Evolutionary conservation across 2,329 filamentous ascomycete species (phyloP), one percentile per base, ranked within the genome.

Genomic region (Colletotrichum higginsianum): DNA sequence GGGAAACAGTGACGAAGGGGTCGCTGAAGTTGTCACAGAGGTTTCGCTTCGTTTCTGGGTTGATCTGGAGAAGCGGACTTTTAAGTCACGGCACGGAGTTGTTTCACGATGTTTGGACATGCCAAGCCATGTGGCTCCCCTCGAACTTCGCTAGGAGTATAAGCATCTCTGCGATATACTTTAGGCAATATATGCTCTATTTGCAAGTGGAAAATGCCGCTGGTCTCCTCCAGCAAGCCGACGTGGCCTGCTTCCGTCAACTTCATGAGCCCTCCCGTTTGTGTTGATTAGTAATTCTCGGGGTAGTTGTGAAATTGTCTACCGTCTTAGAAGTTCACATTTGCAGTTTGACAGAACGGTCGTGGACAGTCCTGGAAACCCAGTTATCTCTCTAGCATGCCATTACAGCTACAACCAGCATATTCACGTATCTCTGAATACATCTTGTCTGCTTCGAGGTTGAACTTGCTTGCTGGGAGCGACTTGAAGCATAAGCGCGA

Each of bases 91-190:
- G 40, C 23, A 23, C 13, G 18, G 61, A 23, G 40, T 46, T 44
- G 69, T 69, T 55, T 72, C 69, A 72, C 69, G 53, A 72, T 50
- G 44, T 53, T 68, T 55, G 40, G 53, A 61, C 60, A 58, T 52
- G 47, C 53, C 65, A 57, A 71, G 53, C 50, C 23, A 21, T 42
- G 13, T 42, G 4, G 21, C 47, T 52, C 42, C 55, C 35, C n/a
- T 46, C 26, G 61, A 38, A 8, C 15, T 65, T 21, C 26, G 49
- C 50, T 30, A 61, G 49, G 63, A 47, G 67, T 47, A 49, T 26
- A 23, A 49, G 8, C 40, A 38, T 49, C 30, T 56, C 40, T 49
- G 42, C 11, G 35, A 38, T 38, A 11, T 38, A 11, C 8, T 9
- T 38, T 38, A 1, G 35, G 2, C 35, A 38, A 38, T 38, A 11